Percentiles rank a stretch among this genome's conserved stretches.
These are phyloP conservation scores for Sphaerosporella brunnea DNA, from an alignment of 495 filamentous ascomycete genomes.

Conservation along the genomic window DNA sequence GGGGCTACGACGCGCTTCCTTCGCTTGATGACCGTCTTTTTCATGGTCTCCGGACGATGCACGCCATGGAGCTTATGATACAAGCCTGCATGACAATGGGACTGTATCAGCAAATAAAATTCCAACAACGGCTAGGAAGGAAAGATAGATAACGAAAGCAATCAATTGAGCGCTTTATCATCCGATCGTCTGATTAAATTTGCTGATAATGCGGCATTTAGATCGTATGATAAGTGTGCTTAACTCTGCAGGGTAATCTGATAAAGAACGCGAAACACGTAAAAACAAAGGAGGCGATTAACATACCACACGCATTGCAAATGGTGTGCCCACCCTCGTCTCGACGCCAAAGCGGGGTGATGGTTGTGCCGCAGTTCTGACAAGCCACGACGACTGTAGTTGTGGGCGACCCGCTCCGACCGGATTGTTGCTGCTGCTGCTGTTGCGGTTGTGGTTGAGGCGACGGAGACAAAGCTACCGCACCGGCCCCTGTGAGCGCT, in stretches of 20 bases:
- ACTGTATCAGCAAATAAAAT: neutral
- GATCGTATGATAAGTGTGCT: neutral
- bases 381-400: conserved; percentile 76
- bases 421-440: conserved; percentile 17
- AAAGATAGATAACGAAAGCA: no score
- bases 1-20: conserved; percentile 90
- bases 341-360: conserved; percentile 88
- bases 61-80: conserved; percentile 93
- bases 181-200: conserved; percentile 3
- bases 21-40: conserved; percentile 89
- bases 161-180: neutral
- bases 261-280: neutral
- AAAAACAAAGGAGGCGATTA: conserved; percentile 4
- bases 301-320: conserved; percentile 92
- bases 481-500: conserved; percentile 11
- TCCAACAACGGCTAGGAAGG: no score
- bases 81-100: conserved; percentile 41
- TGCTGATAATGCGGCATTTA: no score
- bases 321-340: conserved; percentile 94
- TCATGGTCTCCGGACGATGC: conserved; percentile 88
- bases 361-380: conserved; percentile 92
- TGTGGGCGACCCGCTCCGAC: conserved; percentile 20
- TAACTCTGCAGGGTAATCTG: no score
- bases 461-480: conserved; percentile 27
- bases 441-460: conserved; percentile 16